These are phyloP conservation scores for Jamesozyma lodderae DNA, from an alignment of 805 yeast species.

Conservation along the genomic window DNA sequence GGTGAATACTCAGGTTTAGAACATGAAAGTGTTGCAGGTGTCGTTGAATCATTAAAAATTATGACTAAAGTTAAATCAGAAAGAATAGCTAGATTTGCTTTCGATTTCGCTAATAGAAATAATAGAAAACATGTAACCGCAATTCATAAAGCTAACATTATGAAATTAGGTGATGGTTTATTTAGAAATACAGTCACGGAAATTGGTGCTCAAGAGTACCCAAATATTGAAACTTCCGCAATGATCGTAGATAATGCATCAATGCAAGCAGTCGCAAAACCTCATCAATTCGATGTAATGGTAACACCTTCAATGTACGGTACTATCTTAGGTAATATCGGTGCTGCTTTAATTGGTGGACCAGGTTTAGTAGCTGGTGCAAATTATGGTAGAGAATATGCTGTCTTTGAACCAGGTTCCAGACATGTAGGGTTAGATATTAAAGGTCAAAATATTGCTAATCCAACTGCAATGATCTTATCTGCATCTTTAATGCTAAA, in stretches of 20 bases:
- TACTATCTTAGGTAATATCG: conserved; percentile 92
- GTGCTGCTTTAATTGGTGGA: conserved; percentile 91
- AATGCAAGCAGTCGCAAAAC: conserved; percentile 97
- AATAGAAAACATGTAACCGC: conserved; percentile 90
- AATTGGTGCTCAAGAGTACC: conserved; percentile 77
- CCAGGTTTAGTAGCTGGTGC: conserved; percentile 99
- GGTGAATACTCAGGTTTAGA: conserved; percentile 98
- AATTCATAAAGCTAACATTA: conserved; percentile 97
- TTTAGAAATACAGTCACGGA: conserved; percentile 90
- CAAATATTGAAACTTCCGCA: conserved; percentile 73
- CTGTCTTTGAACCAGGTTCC: conserved; percentile 98
- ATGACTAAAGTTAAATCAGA: conserved; percentile 92
- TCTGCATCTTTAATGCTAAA: conserved; percentile 87
- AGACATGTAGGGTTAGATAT: conserved; percentile 98
- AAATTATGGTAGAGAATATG: conserved; percentile 94
- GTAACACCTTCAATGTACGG: conserved; percentile 98
- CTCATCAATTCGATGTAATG: conserved; percentile 95
- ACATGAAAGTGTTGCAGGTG: conserved; percentile 96
- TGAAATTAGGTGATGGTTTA: conserved; percentile 97
- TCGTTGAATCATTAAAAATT: conserved; percentile 92
- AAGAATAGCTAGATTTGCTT: conserved; percentile 95
- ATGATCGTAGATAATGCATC: conserved; percentile 98
- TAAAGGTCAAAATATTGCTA: conserved; percentile 88
- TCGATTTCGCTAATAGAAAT: conserved; percentile 88
- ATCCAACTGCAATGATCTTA: conserved; percentile 96